Conservation (phyloP, 2,329 filamentous ascomycete species). For the Penicillium carneum region DNA sequence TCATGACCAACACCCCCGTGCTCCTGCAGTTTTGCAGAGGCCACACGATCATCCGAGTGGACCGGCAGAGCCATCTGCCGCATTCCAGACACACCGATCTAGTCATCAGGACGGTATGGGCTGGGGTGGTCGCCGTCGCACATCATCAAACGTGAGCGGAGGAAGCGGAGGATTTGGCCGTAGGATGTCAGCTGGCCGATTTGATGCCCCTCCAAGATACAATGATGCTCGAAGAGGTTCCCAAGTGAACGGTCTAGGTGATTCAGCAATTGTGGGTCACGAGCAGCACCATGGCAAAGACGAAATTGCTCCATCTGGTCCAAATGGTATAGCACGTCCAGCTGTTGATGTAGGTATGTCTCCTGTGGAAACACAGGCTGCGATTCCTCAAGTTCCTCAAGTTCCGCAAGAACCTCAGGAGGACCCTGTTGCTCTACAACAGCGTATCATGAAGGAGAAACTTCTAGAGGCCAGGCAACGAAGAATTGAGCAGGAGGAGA, state of each 20-base stretch:
- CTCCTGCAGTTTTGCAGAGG: conserved; percentile 81
- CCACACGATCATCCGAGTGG: conserved; percentile 67
- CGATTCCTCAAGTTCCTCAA: conserved; percentile 22
- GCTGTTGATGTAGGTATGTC: conserved; percentile 41
- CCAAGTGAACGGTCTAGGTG: conserved; percentile 46
- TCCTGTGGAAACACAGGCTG: conserved; percentile 31
- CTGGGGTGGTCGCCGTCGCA: conserved; percentile 76
- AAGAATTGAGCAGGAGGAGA: conserved; percentile 61
- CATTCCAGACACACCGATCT: conserved; percentile 80
- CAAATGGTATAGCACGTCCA: conserved; percentile 43
- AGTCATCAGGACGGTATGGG: conserved; percentile 68
- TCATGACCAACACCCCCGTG: conserved; percentile 70
- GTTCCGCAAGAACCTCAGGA: conserved; percentile 42
- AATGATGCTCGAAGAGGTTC: conserved; percentile 52
- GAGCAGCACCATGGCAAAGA: conserved; percentile 39
- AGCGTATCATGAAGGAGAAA: conserved; percentile 68
- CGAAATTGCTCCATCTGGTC: conserved; percentile 27
- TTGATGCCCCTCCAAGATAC: conserved; percentile 51
- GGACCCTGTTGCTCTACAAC: conserved; percentile 61
- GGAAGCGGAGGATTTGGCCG: conserved; percentile 75
- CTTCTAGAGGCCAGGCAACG: conserved; percentile 63
- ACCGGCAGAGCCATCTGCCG: conserved; percentile 81
- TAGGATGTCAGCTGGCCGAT: conserved; percentile 65
- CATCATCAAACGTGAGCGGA: conserved; percentile 90
- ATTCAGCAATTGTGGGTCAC: conserved; percentile 42